A percentile compares a stretch with the other conserved stretches of the same genome.
phyloP scores from a whole-genome alignment of 352 stramenopile genomes.

The Hyaloperonospora brassicae region DNA sequence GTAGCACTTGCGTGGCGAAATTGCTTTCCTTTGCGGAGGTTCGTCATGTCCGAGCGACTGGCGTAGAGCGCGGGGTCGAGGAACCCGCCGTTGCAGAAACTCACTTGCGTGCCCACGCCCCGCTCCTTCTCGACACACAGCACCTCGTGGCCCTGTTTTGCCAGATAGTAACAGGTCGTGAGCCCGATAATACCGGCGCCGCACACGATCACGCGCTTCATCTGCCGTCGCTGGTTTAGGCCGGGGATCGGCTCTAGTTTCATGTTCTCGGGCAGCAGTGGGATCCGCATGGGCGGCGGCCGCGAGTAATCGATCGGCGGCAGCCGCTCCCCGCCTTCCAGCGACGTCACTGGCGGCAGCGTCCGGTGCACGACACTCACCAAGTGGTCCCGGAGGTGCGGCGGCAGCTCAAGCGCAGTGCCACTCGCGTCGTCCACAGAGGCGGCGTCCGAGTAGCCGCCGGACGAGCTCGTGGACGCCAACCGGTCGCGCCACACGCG shows the following conservation, averaged over 20 bases:
- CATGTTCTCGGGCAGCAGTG: constrained; percentile 50
- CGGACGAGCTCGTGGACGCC: constrained; percentile 30
- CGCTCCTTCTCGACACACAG: constrained; percentile 80
- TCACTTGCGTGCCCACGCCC: constrained; percentile 72
- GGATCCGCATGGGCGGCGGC: constrained; percentile 48
- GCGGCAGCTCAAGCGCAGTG: constrained; percentile 35
- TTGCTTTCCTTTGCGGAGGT: constrained; percentile 40
- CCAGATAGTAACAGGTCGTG: constrained; percentile 81
- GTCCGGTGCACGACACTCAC: constrained; percentile 34
- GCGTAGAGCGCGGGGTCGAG: constrained; percentile 75
- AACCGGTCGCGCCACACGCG: constrained; percentile 27
- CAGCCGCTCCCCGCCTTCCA: constrained; percentile 39
- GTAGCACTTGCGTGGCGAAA: constrained; percentile 6
- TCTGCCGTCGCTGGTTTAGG: constrained; percentile 42
- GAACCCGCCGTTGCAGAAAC: constrained; percentile 75
- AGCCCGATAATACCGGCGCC: constrained; percentile 79
- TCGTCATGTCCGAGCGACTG: constrained; percentile 68
- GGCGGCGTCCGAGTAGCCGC: constrained; percentile 32
- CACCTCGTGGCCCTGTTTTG: constrained; percentile 80
- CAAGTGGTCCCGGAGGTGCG: constrained; percentile 54
- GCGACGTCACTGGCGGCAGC: constrained; percentile 18
- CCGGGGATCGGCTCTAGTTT: constrained; percentile 60
- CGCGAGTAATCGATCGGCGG: constrained; percentile 51
- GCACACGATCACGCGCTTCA: constrained; percentile 81
- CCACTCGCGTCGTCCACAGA: constrained; percentile 29